These are phyloP conservation scores for Blastocystis sp. DNA, from an alignment of 352 stramenopile genomes.

Conservation along the genomic window DNA sequence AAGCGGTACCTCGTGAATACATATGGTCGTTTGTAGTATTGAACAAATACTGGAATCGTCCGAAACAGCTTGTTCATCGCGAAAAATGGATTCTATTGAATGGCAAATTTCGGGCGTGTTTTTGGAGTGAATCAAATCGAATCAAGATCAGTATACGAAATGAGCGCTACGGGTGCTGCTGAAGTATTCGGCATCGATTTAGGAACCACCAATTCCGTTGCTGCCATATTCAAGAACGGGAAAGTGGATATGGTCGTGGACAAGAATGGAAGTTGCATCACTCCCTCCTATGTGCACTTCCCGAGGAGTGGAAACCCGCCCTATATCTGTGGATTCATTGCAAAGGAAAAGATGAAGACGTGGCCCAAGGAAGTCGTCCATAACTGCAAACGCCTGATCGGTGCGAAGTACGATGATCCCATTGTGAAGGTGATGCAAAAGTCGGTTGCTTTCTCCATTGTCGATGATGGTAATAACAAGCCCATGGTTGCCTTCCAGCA, in stretches of 20 bases:
- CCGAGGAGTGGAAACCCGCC: neutral
- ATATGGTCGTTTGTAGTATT: neutral
- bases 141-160: too few relatives aligned
- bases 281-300: slow-evolving; percentile 52
- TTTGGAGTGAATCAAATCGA: neutral
- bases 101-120: neutral
- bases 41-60: neutral
- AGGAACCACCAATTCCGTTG: slow-evolving; percentile 57
- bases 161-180: too few relatives aligned
- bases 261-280: neutral
- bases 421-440: neutral
- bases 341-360: neutral
- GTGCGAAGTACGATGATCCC: neutral
- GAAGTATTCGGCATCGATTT: slow-evolving; percentile 62
- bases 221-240: slow-evolving; percentile 22
- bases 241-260: slow-evolving; percentile 22
- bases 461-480: slow-evolving; percentile 49
- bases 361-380: slow-evolving; percentile 5
- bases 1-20: neutral
- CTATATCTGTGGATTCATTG: slow-evolving; percentile 22
- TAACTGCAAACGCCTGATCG: slow-evolving; percentile 46
- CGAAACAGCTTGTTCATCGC: neutral
- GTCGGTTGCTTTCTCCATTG: slow-evolving; percentile 24
- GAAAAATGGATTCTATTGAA: neutral
- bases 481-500: neutral